Percentiles rank a stretch among this genome's conserved stretches.
phyloP scores from a whole-genome alignment of 164 flowering plant species.

The Euptelea pleiosperma region DNA sequence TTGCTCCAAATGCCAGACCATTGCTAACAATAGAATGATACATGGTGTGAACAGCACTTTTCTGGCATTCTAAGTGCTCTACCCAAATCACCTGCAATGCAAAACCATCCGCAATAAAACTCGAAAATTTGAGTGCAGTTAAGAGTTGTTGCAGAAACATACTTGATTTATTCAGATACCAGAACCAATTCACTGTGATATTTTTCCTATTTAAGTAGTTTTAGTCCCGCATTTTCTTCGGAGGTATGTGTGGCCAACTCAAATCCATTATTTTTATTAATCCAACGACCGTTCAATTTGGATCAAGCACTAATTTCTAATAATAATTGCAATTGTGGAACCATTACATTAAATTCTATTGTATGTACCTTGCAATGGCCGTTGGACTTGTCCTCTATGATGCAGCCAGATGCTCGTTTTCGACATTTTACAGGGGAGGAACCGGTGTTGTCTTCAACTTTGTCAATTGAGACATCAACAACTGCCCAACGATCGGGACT shows the following conservation, averaged over 20 bases:
- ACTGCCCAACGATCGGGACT: constrained; percentile 82
- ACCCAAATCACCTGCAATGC: constrained; percentile 84
- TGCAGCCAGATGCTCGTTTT: constrained; percentile 94
- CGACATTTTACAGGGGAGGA: constrained; percentile 71
- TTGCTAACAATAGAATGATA: constrained; percentile 70
- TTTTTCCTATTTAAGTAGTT: too few species aligned
- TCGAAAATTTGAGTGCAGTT: too few species aligned
- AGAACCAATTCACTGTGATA: too few species aligned
- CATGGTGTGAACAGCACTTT: constrained; percentile 57
- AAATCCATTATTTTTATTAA: too few species aligned
- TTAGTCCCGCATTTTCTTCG: too few species aligned
- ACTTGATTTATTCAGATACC: too few species aligned
- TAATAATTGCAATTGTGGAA: too few species aligned
- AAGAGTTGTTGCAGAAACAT: too few species aligned
- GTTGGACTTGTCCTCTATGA: constrained; percentile 79
- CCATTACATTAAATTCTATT: neutral
- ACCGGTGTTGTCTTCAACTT: constrained; percentile 65
- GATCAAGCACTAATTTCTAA: too few species aligned
- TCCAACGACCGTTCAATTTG: too few species aligned
- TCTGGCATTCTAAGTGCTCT: constrained; percentile 85
- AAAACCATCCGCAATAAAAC: too few species aligned
- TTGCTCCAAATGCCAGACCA: constrained; percentile 93
- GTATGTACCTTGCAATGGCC: constrained; percentile 85
- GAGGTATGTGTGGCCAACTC: too few species aligned
- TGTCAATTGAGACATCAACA: constrained; percentile 89